A percentile compares a stretch with the other conserved stretches of the same genome.
These are phyloP conservation scores for Galerina marginata DNA, from an alignment of 768 basidiomycete genomes.

Conservation along the genomic window DNA sequence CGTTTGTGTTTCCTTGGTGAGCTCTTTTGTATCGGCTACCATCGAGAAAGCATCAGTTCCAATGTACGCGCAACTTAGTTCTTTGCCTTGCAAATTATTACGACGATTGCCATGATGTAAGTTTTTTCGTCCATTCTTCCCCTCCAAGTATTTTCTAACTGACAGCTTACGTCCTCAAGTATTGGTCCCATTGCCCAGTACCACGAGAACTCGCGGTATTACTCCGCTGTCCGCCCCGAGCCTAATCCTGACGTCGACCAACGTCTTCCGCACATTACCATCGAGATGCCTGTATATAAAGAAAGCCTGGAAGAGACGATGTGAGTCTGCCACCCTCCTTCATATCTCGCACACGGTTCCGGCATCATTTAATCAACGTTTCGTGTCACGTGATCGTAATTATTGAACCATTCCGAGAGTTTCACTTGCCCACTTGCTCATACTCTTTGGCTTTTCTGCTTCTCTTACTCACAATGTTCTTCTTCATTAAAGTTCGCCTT, in stretches of 20 bases:
- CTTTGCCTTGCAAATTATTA: conserved; percentile 72
- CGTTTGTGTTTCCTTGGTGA: conserved; percentile 76
- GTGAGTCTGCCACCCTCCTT: conserved; percentile 47
- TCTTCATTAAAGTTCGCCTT: conserved; percentile 57
- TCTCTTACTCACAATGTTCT: conserved; percentile 14
- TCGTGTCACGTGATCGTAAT: conserved; percentile 1
- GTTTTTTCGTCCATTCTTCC: conserved; percentile 7
- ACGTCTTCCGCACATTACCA: conserved; percentile 73
- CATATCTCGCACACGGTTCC: conserved; percentile 5
- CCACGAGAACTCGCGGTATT: conserved; percentile 84
- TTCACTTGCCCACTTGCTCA: conserved; percentile 10
- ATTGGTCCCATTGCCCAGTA: conserved; percentile 86
- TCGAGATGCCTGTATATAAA: conserved; percentile 90
- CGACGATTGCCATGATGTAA: conserved; percentile 70
- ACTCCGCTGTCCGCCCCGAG: conserved; percentile 70
- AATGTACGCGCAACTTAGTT: conserved; percentile 50
- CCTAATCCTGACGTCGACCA: conserved; percentile 67
- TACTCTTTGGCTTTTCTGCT: conserved; percentile 4
- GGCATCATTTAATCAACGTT: not conserved
- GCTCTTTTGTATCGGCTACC: conserved; percentile 22
- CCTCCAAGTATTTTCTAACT: conserved; percentile 17
- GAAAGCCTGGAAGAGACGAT: conserved; percentile 83
- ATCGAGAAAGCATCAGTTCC: conserved; percentile 7
- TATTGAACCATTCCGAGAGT: not conserved
- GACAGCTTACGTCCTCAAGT: conserved; percentile 40